Conservation (phyloP, 495 filamentous ascomycete species). For the Aspergillus carlsbadensis region DNA sequence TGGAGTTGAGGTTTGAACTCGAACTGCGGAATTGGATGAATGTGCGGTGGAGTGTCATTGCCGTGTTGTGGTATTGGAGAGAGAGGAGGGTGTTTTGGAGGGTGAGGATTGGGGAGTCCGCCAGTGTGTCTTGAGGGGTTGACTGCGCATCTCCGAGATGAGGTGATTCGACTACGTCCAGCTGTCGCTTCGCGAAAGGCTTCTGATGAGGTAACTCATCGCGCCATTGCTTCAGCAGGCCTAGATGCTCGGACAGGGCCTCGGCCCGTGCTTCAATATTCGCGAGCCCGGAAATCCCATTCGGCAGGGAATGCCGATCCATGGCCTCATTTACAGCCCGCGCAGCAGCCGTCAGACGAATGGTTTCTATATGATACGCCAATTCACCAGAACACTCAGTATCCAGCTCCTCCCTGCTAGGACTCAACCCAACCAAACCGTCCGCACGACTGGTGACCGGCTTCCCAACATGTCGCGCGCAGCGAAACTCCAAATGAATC, state of each 20-base stretch:
- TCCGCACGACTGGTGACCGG: constrained; percentile 21
- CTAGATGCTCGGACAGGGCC: too few relatives aligned
- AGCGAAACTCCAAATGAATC: constrained; percentile 33
- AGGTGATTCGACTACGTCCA: constrained; percentile 11
- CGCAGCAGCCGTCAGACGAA: constrained; percentile 24
- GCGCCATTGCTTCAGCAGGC: too few relatives aligned
- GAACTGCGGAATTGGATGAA: constrained; percentile 31
- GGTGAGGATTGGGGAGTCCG: constrained; percentile 11
- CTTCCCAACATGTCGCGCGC: constrained; percentile 29
- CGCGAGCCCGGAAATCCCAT: constrained; percentile 15
- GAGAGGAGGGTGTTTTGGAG: constrained; percentile 16
- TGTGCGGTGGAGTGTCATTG: constrained; percentile 26
- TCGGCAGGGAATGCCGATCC: constrained; percentile 1
- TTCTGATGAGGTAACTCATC: background rate
- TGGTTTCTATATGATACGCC: constrained; percentile 21
- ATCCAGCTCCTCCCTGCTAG: background rate
- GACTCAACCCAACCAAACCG: constrained; percentile 14
- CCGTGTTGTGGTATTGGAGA: constrained; percentile 32
- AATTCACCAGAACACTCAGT: background rate
- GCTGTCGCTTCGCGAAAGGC: background rate
- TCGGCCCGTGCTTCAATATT: background rate
- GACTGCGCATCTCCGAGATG: too few relatives aligned
- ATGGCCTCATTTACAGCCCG: constrained; percentile 22
- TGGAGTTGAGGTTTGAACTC: too few relatives aligned
- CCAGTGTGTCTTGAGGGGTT: too few relatives aligned